A percentile compares a stretch with the other conserved stretches of the same genome.
phyloP scores from a whole-genome alignment of 306 rosid species.

The Hippophae gyantsensis region DNA sequence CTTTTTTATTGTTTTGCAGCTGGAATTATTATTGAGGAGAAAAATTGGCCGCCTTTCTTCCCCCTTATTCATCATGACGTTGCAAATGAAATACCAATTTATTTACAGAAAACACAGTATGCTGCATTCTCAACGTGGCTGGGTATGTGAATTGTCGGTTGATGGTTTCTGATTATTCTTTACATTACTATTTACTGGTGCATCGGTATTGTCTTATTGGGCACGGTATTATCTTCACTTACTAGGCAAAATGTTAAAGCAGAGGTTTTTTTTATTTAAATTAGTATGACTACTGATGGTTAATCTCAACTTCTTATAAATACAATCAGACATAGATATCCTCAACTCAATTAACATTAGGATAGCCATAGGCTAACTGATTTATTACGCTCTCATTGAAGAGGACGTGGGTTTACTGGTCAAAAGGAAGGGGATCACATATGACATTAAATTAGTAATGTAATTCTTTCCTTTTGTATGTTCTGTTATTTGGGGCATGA shows the following conservation, averaged over 20 bases:
- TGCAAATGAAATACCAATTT: slow-evolving; percentile 78
- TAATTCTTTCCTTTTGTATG: no score
- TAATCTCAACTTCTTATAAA: no score
- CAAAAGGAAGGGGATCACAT: no score
- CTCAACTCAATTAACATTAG: no score
- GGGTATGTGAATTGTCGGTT: slow-evolving; percentile 39
- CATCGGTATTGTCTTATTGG: no score
- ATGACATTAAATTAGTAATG: no score
- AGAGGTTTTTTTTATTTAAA: not conserved
- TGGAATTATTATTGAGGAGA: slow-evolving; percentile 85
- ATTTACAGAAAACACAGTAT: slow-evolving; percentile 78
- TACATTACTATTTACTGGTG: not conserved
- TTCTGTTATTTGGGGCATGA: no score
- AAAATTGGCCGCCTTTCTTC: slow-evolving; percentile 97
- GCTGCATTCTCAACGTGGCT: slow-evolving; percentile 79
- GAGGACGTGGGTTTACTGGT: no score
- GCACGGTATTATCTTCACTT: not conserved
- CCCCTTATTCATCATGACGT: slow-evolving; percentile 95
- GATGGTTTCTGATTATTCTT: not conserved
- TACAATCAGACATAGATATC: no score
- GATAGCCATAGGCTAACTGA: no score
- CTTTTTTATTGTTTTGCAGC: slow-evolving; percentile 52
- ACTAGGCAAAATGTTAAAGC: not conserved
- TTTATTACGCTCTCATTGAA: no score
- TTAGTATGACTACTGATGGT: not conserved